Conservation (phyloP, 306 rosid genomes). For the Carpinus fangiana region DNA sequence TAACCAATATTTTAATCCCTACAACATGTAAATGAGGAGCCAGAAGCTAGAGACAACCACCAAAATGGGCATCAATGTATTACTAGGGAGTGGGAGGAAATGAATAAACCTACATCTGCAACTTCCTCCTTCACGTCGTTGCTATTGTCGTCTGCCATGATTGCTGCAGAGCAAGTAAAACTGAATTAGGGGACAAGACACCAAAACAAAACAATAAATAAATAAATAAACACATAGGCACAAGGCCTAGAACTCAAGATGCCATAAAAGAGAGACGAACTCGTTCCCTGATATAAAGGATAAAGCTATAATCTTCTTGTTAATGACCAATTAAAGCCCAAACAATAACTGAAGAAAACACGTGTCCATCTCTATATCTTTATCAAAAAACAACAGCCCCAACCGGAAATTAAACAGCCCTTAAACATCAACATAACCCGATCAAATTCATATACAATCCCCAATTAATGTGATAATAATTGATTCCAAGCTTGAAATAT, state of each 20-base stretch:
- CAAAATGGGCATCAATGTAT: conserved; percentile 10
- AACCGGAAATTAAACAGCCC: no score
- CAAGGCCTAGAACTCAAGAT: background rate
- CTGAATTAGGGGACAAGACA: background rate
- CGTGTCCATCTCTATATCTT: no score
- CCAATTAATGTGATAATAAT: no score
- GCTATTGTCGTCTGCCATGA: conserved; percentile 61
- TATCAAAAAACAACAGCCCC: no score
- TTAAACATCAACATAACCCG: no score
- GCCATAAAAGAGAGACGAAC: background rate
- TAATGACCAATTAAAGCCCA: background rate
- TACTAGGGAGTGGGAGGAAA: background rate
- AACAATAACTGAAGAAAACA: background rate
- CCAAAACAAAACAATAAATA: background rate
- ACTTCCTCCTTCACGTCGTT: conserved; percentile 64
- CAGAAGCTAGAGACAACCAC: background rate
- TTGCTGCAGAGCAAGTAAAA: conserved; percentile 38
- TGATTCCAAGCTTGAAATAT: no score
- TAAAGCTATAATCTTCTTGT: background rate
- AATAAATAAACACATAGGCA: background rate
- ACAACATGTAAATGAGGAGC: background rate
- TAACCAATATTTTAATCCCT: background rate
- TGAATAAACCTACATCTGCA: conserved; percentile 47
- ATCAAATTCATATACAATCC: no score
- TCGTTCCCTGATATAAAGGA: background rate